Conservation (phyloP, 257 asterid genomes). For the Perilla frutescens region DNA sequence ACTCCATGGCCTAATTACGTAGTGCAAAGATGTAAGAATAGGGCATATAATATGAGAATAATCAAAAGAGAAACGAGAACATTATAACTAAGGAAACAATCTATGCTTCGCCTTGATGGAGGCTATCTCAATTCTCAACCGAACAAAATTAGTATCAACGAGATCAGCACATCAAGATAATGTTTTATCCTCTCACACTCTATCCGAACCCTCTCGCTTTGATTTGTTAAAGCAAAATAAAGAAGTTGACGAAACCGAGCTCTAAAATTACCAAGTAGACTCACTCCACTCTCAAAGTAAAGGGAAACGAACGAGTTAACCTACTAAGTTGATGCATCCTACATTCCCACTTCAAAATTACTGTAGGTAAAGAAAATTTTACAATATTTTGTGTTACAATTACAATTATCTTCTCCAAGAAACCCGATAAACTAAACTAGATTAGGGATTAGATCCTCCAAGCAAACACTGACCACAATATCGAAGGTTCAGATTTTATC, state of each 20-base stretch:
- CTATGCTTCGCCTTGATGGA: neutral
- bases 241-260: too few relatives aligned
- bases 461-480: conserved; percentile 7
- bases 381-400: neutral
- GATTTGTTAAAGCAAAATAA: neutral
- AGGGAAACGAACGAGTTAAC: neutral
- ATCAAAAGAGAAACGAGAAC: neutral
- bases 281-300: too few relatives aligned
- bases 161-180: conserved; percentile 9
- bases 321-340: neutral
- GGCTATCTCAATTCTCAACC: neutral
- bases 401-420: conserved; percentile 3
- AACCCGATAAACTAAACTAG: neutral
- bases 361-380: too few relatives aligned
- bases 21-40: conserved; percentile 13
- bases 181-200: neutral
- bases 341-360: neutral
- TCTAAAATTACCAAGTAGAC: too few relatives aligned
- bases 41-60: neutral
- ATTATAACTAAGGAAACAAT: neutral
- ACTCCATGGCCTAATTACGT: conserved; percentile 42
- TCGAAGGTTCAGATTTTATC: neutral
- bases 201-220: neutral
- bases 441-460: neutral
- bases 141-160: neutral